Percentiles rank a stretch among this genome's conserved stretches.
Evolutionary conservation across 2,329 filamentous ascomycete genomes (phyloP).

Genomic region (Didymella pinodella): DNA sequence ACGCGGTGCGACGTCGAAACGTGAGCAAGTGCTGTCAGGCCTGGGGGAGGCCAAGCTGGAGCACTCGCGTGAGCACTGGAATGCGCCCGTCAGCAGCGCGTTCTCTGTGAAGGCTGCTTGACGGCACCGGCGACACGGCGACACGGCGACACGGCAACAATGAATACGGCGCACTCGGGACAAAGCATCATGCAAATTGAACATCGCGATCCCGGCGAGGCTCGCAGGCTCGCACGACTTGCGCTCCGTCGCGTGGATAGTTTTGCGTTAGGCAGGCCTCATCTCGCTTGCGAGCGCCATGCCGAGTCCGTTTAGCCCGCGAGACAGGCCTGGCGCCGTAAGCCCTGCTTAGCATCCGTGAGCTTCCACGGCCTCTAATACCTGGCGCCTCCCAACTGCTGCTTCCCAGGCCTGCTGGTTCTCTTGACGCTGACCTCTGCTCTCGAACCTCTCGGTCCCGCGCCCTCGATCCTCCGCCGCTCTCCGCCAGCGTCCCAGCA

Average conservation of each 20-base stretch:
- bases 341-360: constrained; percentile 46
- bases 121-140: not conserved
- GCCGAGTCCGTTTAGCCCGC: constrained; percentile 17
- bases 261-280: constrained; percentile 21
- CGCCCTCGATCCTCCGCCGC: constrained; percentile 12
- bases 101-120: not conserved
- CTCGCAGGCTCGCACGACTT: constrained; percentile 14
- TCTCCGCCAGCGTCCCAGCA: constrained; percentile 18
- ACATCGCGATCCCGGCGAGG: constrained; percentile 10
- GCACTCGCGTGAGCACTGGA: constrained; percentile 16
- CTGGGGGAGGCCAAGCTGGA: not conserved
- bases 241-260: constrained; percentile 15
- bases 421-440: constrained; percentile 5
- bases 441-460: constrained; percentile 1
- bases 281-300: constrained; percentile 11
- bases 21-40: constrained; percentile 16
- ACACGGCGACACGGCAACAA: not conserved
- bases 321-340: constrained; percentile 25
- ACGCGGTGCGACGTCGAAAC: constrained; percentile 21
- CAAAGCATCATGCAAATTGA: not conserved
- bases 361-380: constrained; percentile 46
- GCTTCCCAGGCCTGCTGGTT: constrained; percentile 26
- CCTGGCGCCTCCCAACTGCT: constrained; percentile 32
- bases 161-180: not conserved
- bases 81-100: constrained; percentile 9